A percentile compares a stretch with the other conserved stretches of the same genome.
phyloP scores from a whole-genome alignment of 2,329 filamentous ascomycete species.

The Cercospora sp. region DNA sequence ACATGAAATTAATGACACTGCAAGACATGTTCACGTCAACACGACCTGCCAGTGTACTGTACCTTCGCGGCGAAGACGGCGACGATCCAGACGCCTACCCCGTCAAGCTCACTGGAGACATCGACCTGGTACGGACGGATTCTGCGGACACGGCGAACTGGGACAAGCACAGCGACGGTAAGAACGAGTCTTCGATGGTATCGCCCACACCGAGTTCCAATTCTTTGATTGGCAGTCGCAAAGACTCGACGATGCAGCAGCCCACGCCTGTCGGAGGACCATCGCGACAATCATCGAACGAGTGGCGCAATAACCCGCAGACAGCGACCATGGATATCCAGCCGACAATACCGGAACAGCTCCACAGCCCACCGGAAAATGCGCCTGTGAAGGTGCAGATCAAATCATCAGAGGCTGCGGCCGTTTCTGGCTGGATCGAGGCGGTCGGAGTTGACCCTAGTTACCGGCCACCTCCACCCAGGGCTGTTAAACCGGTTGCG shows the following conservation, averaged over 20 bases:
- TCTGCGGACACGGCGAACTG: conserved; percentile 50
- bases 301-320: conserved; percentile 53
- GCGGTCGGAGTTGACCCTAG: conserved; percentile 83
- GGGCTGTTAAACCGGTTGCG: conserved; percentile 71
- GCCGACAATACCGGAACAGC: conserved; percentile 44
- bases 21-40: conserved; percentile 90
- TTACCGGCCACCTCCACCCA: conserved; percentile 78
- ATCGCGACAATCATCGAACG: conserved; percentile 50
- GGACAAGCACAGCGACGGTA: conserved; percentile 52
- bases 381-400: conserved; percentile 57
- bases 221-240: conserved; percentile 44
- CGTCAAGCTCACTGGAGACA: conserved; percentile 69
- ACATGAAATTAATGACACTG: conserved; percentile 72
- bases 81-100: conserved; percentile 80
- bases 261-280: conserved; percentile 46
- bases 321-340: conserved; percentile 54
- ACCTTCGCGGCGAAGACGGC: conserved; percentile 71
- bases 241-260: conserved; percentile 47
- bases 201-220: conserved; percentile 52
- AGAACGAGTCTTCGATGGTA: conserved; percentile 56
- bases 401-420: conserved; percentile 62
- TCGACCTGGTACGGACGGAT: conserved; percentile 57
- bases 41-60: conserved; percentile 73
- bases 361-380: conserved; percentile 49
- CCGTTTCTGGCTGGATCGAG: conserved; percentile 81